Evolutionary conservation across 495 filamentous ascomycete species (phyloP).

Genomic region (Penicillium angulare): DNA sequence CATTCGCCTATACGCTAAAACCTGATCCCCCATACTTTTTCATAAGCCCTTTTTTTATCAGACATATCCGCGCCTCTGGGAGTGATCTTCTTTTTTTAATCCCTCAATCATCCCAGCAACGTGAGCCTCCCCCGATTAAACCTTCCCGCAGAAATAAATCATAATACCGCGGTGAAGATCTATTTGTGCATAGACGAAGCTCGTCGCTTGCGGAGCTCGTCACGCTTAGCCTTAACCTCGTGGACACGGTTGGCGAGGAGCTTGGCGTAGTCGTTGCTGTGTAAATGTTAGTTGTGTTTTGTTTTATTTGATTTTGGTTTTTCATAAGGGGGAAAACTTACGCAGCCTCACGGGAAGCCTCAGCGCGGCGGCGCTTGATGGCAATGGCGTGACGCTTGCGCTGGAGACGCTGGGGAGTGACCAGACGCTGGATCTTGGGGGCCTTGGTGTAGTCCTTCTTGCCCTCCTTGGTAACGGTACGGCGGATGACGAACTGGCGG

Average conservation of each 20-base stretch:
- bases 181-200: slow-evolving; percentile 96
- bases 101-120: slow-evolving; percentile 23
- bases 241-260: slow-evolving; percentile 91
- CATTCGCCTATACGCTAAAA: slow-evolving; percentile 21
- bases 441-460: slow-evolving; percentile 99
- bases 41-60: slow-evolving; percentile 24
- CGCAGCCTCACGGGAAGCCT: slow-evolving; percentile 97
- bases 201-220: slow-evolving; percentile 89
- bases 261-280: slow-evolving; percentile 82
- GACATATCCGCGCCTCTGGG: slow-evolving; percentile 31
- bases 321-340: slow-evolving; percentile 53
- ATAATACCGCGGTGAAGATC: slow-evolving; percentile 32
- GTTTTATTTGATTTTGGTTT: no score
- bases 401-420: slow-evolving; percentile 99
- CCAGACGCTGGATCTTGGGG: slow-evolving; percentile 96
- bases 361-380: slow-evolving; percentile 93
- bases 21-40: slow-evolving; percentile 23
- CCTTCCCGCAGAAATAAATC: slow-evolving; percentile 36
- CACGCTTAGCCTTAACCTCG: slow-evolving; percentile 89
- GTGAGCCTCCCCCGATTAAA: slow-evolving; percentile 39
- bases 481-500: slow-evolving; percentile 99
- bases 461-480: slow-evolving; percentile 96
- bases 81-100: slow-evolving; percentile 30
- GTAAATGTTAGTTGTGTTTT: slow-evolving; percentile 33
- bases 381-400: slow-evolving; percentile 97